These are phyloP conservation scores for Atalantia buxifolia DNA, from an alignment of 345 rosid genomes.

Conservation along the genomic window DNA sequence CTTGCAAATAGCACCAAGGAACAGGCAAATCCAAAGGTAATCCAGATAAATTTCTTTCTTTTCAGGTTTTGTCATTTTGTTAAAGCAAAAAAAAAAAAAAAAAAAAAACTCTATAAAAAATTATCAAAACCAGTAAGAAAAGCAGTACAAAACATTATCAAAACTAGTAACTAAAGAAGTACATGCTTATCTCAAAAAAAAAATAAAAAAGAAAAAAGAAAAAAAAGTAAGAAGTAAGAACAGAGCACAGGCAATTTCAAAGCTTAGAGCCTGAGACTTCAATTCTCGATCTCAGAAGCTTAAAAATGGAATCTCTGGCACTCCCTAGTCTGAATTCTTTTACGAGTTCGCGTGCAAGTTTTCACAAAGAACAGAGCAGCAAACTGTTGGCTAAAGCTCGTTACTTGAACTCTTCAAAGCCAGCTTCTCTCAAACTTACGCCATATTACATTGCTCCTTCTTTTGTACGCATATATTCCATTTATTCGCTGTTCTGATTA, in stretches of 20 bases:
- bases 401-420: constrained; percentile 20
- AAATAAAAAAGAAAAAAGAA: too few relatives aligned
- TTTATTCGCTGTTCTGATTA: constrained; percentile 8
- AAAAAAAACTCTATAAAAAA: too few relatives aligned
- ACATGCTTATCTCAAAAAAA: not conserved
- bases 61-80: too few relatives aligned
- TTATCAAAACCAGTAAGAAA: too few relatives aligned
- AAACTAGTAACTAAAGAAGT: too few relatives aligned
- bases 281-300: not conserved
- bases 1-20: too few relatives aligned
- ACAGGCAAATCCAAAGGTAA: too few relatives aligned
- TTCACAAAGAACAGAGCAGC: constrained; percentile 2
- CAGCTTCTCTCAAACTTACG: constrained; percentile 14
- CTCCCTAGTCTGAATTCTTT: constrained; percentile 36
- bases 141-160: too few relatives aligned
- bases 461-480: constrained; percentile 22
- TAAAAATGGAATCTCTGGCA: constrained; percentile 38
- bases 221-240: not conserved
- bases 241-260: not conserved
- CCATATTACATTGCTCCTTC: constrained; percentile 9
- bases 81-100: too few relatives aligned
- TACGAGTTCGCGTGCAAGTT: constrained; percentile 9
- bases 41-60: too few relatives aligned
- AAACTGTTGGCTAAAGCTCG: constrained; percentile 12
- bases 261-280: not conserved